Percentiles rank a stretch among this genome's conserved stretches.
Evolutionary conservation across 1,139 yeast species (phyloP).

Genomic region (Candida neerlandica): DNA sequence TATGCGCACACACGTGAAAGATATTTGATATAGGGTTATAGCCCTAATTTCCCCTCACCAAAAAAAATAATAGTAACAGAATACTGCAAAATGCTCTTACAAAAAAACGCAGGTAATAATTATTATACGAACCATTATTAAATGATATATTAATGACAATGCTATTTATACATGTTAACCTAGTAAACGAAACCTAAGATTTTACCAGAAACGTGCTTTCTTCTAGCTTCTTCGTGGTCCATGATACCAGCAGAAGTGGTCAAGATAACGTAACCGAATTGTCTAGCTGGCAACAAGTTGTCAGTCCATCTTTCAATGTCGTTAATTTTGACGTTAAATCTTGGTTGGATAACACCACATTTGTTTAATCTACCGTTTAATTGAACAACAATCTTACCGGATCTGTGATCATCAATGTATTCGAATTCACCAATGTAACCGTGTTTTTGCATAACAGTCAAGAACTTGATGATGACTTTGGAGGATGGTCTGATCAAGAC

Average conservation of each 20-base stretch:
- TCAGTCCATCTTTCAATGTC: conserved; percentile 98
- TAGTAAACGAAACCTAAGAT: conserved; percentile 95
- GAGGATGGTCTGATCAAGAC: conserved; percentile 98
- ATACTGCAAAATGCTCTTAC: background rate
- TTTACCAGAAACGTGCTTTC: conserved; percentile 99
- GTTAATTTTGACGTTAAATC: conserved; percentile 91
- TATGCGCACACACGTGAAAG: conserved; percentile 7
- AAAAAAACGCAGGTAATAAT: background rate
- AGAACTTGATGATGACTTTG: conserved; percentile 95
- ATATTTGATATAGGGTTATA: conserved; percentile 2
- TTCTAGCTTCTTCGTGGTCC: conserved; percentile 99
- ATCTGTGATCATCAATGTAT: conserved; percentile 98
- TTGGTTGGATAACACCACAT: conserved; percentile 98
- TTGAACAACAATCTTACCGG: conserved; percentile 96
- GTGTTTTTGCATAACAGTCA: conserved; percentile 97
- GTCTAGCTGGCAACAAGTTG: conserved; percentile 97
- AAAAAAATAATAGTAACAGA: background rate
- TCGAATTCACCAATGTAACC: conserved; percentile 99
- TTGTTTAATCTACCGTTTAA: conserved; percentile 98
- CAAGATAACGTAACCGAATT: conserved; percentile 93
- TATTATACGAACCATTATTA: conserved; percentile 3
- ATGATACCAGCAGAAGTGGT: conserved; percentile 99
- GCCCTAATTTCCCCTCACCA: conserved; percentile 8
- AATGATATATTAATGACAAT: conserved; percentile 7
- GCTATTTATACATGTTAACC: conserved; percentile 17